Conservation (phyloP, 345 rosid species). For the Fremontodendron californicum region DNA sequence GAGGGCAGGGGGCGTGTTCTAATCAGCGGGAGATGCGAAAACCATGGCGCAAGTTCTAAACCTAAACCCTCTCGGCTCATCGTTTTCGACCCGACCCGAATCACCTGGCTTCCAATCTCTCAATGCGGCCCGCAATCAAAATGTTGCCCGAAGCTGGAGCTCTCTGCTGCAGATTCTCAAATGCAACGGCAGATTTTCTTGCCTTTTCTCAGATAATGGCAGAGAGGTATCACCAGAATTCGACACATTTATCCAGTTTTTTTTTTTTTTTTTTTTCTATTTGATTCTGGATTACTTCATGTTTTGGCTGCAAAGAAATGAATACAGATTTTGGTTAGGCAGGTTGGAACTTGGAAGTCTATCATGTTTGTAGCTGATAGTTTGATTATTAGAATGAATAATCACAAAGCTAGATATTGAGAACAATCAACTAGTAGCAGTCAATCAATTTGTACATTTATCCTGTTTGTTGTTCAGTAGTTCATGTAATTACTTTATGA, state of each 20-base stretch:
- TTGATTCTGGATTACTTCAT: neutral
- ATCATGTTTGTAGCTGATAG: neutral
- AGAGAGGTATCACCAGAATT: conserved; percentile 44
- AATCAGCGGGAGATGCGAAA: conserved; percentile 6
- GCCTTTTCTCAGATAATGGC: conserved; percentile 69
- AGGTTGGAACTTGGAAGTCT: neutral
- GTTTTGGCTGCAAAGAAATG: neutral
- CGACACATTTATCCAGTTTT: neutral
- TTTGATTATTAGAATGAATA: neutral
- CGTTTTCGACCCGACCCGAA: conserved; percentile 23
- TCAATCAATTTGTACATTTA: neutral
- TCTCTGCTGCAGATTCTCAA: conserved; percentile 38
- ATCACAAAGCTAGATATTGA: neutral
- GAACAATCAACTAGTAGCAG: neutral
- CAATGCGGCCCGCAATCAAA: conserved; percentile 7
- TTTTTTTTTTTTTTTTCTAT: neutral
- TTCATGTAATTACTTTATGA: neutral
- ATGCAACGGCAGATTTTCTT: conserved; percentile 53
- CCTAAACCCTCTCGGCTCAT: conserved; percentile 33
- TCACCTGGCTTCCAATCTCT: conserved; percentile 5
- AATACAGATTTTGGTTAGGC: neutral
- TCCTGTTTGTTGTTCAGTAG: neutral
- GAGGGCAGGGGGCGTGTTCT: neutral
- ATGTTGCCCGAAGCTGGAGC: conserved; percentile 31
- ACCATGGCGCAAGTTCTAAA: conserved; percentile 46